Evolutionary conservation across 495 filamentous ascomycete genomes (phyloP).

Genomic region (Cercophora newfieldiana): DNA sequence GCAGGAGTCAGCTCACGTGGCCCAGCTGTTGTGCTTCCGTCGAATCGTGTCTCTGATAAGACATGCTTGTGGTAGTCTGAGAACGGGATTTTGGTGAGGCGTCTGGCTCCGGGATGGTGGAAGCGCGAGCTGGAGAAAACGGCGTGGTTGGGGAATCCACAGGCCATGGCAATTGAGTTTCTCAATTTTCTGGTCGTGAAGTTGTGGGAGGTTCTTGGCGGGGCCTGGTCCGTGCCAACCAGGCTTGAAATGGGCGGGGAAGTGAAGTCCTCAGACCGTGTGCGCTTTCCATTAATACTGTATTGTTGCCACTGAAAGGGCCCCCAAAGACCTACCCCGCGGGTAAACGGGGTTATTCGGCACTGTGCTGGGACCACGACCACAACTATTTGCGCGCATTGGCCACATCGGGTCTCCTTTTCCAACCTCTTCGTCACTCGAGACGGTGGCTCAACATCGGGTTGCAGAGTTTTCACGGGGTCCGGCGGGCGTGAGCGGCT

Average conservation of each 20-base stretch:
- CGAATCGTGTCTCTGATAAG: neutral
- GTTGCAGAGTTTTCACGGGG: neutral
- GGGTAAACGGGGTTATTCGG: neutral
- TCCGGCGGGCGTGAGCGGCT: neutral
- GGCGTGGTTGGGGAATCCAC: conserved; percentile 4
- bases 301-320: neutral
- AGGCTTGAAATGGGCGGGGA: neutral
- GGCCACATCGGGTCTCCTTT: neutral
- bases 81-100: neutral
- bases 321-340: neutral
- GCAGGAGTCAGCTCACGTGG: neutral
- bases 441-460: neutral
- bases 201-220: neutral
- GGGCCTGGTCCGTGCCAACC: neutral
- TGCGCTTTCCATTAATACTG: neutral
- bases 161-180: neutral
- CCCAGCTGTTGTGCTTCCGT: neutral
- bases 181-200: neutral
- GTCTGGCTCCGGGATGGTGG: neutral
- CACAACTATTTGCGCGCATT: neutral
- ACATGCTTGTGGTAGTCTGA: neutral
- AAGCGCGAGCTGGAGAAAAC: neutral
- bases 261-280: neutral
- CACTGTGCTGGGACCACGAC: neutral
- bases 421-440: neutral